Base-by-base conservation (phyloP, 2,329 filamentous ascomycete species). In the Corniculantispora saksenae region DNA sequence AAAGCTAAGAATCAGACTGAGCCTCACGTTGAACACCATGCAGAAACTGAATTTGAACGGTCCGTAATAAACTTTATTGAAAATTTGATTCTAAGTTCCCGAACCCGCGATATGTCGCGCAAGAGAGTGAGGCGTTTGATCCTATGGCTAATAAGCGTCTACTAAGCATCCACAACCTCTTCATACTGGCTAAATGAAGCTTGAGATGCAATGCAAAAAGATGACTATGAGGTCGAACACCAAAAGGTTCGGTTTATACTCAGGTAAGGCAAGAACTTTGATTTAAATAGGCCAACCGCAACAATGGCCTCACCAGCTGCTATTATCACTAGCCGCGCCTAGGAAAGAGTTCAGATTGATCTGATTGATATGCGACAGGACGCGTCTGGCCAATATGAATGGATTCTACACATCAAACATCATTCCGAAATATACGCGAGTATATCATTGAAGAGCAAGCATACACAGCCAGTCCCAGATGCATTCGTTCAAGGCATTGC, bases 351-450 rank as follows among this genome's bases (percentile, higher is more conserved):
- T 51, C 32, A 64, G n/a, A n/a, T 13, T 43, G 38, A 32, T 32
- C 32, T 63, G 35, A 63, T 63, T 53, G 50, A 63, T 45, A 63
- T 63, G 61, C 50, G 61, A 12, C 35, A 63, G 45, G 35, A 63
- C 21, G 48, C 53, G 2, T 63, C 61, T 29, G 53, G 61, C 6
- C 61, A 63, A 63, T 63, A 40, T 57, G 57, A 63, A 45, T 57
- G 53, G 61, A 63, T 63, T 50, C 50, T 63, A 47, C 53, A 63
- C 48, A 63, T 63, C 53, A 32, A 32, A 10, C 6, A 32, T 32
- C 32, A 32, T 32, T 32, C 10, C 32, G 6, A 32, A 32, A 32
- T 32, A 32, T 32, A 32, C 32, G 6, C 32, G 10, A 10, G 6
- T 32, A 32, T 32, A 32, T 32, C n/a, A n/a, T n/a, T n/a, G n/a